A percentile compares a stretch with the other conserved stretches of the same genome.
Evolutionary conservation across 1,139 yeast species (phyloP).

Genomic region (Debaryomycetaceae sp.): DNA sequence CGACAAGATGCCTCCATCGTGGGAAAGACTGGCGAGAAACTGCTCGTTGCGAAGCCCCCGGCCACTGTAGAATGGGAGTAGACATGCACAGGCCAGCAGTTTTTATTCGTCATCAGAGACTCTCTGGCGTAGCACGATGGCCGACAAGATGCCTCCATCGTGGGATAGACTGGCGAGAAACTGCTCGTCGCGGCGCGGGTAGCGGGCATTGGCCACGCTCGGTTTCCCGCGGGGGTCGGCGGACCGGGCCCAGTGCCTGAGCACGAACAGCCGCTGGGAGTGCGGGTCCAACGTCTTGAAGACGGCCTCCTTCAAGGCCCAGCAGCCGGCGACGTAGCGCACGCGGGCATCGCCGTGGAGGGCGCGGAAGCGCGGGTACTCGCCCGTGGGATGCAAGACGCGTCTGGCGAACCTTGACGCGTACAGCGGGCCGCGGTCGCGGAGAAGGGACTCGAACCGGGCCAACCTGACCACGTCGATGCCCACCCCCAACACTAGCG

Average conservation of each 20-base stretch:
- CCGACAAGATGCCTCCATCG: slow-evolving; percentile 46
- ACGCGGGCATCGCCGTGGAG: slow-evolving; percentile 13
- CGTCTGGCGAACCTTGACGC: slow-evolving; percentile 33
- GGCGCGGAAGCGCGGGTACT: slow-evolving; percentile 25
- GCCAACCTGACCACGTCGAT: slow-evolving; percentile 45
- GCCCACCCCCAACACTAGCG: slow-evolving; percentile 38
- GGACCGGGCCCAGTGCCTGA: slow-evolving; percentile 51
- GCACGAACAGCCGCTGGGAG: slow-evolving; percentile 42
- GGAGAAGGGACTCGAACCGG: slow-evolving; percentile 38
- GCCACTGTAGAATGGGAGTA: too few species aligned
- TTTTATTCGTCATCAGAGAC: too few species aligned
- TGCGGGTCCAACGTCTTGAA: slow-evolving; percentile 44
- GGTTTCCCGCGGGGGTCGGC: slow-evolving; percentile 33
- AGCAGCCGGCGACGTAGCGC: slow-evolving; percentile 41
- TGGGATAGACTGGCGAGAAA: slow-evolving; percentile 53
- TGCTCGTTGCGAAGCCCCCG: slow-evolving; percentile 49
- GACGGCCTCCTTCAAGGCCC: slow-evolving; percentile 74
- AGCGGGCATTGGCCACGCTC: slow-evolving; percentile 18
- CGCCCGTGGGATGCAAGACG: slow-evolving; percentile 40
- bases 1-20: slow-evolving; percentile 48
- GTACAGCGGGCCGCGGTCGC: slow-evolving; percentile 10
- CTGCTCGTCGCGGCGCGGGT: slow-evolving; percentile 25
- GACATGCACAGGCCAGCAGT: too few species aligned
- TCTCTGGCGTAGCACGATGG: slow-evolving; percentile 27
- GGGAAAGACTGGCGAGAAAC: slow-evolving; percentile 49